Evolutionary conservation across 352 stramenopile genomes (phyloP), one percentile per base, ranked within the genome.

Genomic region (Peronospora farinosa): DNA sequence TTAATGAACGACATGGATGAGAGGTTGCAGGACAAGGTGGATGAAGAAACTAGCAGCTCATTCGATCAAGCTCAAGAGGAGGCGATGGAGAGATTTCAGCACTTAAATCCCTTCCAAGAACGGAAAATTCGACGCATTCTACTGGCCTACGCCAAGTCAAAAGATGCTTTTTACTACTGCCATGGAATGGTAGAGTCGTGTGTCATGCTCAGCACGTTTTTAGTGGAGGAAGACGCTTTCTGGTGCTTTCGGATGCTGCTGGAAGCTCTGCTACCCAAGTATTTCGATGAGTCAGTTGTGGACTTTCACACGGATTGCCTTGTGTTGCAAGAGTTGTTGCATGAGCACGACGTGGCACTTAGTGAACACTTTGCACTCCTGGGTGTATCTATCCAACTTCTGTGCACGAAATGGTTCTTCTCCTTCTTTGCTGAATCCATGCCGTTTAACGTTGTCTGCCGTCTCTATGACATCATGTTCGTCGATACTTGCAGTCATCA

Each of bases 371-470:
- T 90, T 41, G 52, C 63, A 27, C 25, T 60, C 38, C 61, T 80
- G 35, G 79, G 76, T 12, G 74, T 90, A 40, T 84, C 76, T 3
- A 77, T 90, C 37, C 79, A 90, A 47, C 52, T 90, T 49, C 61
- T 90, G 5, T 85, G 79, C 48, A 90, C 79, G 25, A 90, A 88
- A 61, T 90, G 79, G 79, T 88, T 90, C 51, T 90, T 88, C 47
- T 90, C 79, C 16, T 86, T 90, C 62, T 88, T 88, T 33, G 79
- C 79, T 50, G 79, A 90, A 61, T 83, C 74, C 6, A 86, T 90
- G 74, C 79, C 79, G 16, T 86, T 90, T 51, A 70, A 88, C 32
- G 54, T 90, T 50, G 79, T 88, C 17, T 88, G 76, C 33, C 68
- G 79, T 9, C 67, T 90, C 0, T 90, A 87, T 40, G 79, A 90